phyloP scores from a whole-genome alignment of 2,329 filamentous ascomycete species.

The Neofusicoccum kwambonambiense region DNA sequence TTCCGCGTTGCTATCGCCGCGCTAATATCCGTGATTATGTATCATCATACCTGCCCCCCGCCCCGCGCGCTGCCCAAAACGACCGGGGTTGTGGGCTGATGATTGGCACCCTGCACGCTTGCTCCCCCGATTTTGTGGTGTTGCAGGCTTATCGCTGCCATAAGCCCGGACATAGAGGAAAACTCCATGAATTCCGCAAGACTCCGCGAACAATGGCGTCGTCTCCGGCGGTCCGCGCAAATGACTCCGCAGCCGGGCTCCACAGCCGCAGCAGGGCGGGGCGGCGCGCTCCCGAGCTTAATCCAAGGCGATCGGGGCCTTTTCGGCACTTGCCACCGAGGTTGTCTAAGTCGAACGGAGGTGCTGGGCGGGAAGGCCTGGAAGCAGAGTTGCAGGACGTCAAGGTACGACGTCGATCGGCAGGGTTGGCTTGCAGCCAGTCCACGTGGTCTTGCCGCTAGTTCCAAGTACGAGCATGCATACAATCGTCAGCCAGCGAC shows the following conservation, averaged over 20 bases:
- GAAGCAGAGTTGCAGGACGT: background rate
- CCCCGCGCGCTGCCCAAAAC: no score
- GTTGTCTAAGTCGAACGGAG: background rate
- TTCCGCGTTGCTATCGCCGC: no score
- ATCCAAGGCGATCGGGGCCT: background rate
- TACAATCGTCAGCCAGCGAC: no score
- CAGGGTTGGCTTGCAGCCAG: no score
- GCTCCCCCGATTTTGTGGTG: no score
- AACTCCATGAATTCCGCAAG: background rate
- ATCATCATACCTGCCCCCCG: no score
- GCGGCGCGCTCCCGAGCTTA: slow-evolving; percentile 7
- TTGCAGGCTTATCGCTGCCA: no score
- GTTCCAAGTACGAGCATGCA: no score
- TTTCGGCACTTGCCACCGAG: background rate
- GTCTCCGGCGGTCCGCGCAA: no score
- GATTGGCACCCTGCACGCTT: no score
- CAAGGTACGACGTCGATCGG: background rate
- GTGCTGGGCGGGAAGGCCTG: background rate
- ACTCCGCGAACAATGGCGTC: background rate
- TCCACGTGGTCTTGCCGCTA: background rate
- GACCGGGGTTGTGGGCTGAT: no score
- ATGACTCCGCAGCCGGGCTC: background rate
- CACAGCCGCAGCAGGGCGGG: slow-evolving; percentile 3
- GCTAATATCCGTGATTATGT: no score
- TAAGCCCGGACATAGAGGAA: background rate